phyloP scores from a whole-genome alignment of 768 basidiomycete genomes.

The Lepiota venenata region DNA sequence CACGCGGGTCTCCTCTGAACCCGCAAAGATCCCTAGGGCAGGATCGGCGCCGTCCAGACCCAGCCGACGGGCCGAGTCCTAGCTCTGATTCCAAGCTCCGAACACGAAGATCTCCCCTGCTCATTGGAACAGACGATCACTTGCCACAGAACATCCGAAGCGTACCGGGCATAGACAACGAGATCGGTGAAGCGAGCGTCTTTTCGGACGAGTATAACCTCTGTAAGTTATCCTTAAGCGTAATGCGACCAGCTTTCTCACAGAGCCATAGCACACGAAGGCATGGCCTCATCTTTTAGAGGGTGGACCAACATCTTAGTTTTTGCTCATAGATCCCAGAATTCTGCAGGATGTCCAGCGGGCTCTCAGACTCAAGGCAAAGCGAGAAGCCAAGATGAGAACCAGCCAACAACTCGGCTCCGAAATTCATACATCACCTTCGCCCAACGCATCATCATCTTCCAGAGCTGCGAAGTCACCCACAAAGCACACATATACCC shows the following conservation, averaged over 20 bases:
- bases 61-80: constrained; percentile 19
- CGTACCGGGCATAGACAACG: constrained; percentile 17
- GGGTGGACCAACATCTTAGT: constrained; percentile 2
- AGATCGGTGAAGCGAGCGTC: constrained; percentile 20
- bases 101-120: not conserved
- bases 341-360: constrained; percentile 80
- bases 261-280: constrained; percentile 61
- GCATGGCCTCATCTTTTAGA: constrained; percentile 31
- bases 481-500: constrained; percentile 14
- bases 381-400: constrained; percentile 63
- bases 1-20: constrained; percentile 32
- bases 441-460: constrained; percentile 13
- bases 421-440: constrained; percentile 14
- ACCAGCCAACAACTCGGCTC: constrained; percentile 17
- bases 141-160: not conserved
- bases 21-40: constrained; percentile 25
- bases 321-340: constrained; percentile 54
- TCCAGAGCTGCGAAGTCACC: constrained; percentile 24
- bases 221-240: constrained; percentile 41
- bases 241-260: not conserved
- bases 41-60: constrained; percentile 24
- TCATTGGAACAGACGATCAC: constrained; percentile 1
- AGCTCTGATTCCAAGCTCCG: constrained; percentile 20
- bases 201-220: constrained; percentile 81
- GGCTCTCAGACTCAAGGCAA: constrained; percentile 68